Evolutionary conservation across 2,329 filamentous ascomycete species (phyloP).

Genomic region (Colletotrichum horii): DNA sequence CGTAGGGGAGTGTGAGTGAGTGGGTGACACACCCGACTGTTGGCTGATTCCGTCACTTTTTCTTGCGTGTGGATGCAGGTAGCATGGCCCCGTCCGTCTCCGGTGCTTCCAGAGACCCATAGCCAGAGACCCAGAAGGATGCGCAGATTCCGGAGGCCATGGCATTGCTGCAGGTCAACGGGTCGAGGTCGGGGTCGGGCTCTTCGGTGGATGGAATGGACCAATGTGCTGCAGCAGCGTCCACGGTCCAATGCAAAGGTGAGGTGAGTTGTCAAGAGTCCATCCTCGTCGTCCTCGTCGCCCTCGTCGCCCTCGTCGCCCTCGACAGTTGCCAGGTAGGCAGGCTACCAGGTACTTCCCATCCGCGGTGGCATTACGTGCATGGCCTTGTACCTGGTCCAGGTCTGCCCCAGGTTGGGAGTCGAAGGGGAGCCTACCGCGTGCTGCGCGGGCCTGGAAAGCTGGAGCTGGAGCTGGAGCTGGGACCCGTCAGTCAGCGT

Average conservation of each 20-base stretch:
- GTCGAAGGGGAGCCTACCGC: not conserved
- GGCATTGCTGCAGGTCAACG: not conserved
- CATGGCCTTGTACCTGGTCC: not conserved
- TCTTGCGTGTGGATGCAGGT: no score
- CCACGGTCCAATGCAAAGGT: not conserved
- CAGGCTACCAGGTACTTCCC: not conserved
- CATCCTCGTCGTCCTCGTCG: no score
- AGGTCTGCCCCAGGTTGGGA: not conserved
- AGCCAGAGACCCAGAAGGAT: not conserved
- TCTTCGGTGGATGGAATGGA: not conserved
- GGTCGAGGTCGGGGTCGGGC: not conserved
- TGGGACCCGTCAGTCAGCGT: slow-evolving; percentile 18
- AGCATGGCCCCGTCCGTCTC: not conserved
- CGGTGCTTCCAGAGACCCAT: not conserved
- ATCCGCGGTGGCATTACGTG: not conserved
- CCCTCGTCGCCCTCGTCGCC: no score
- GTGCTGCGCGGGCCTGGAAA: not conserved
- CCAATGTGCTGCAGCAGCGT: not conserved
- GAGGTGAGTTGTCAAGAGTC: not conserved
- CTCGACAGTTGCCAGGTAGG: no score
- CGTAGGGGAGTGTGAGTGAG: no score
- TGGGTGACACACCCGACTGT: not conserved
- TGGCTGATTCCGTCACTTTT: not conserved
- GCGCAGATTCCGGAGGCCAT: not conserved
- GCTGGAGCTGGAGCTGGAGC: slow-evolving; percentile 7